Evolutionary conservation across 345 rosid species (phyloP), one percentile per base, ranked within the genome.

Genomic region (Psidium guajava): DNA sequence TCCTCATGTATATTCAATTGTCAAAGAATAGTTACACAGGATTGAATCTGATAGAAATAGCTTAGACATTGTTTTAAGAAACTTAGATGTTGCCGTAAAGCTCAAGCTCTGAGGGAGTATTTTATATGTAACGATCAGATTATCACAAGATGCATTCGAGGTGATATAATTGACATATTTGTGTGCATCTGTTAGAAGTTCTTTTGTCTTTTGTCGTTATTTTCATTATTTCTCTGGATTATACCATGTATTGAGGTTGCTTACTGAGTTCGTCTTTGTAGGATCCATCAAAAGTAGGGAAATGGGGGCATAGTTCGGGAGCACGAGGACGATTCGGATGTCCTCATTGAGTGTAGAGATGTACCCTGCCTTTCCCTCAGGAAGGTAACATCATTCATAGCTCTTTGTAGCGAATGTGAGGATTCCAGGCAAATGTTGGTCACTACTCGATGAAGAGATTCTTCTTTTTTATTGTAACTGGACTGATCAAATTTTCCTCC

Each of bases 311-410:
- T 86, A 56, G 86, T 81, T 22, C 81, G 75, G 85, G 92, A 88
- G 82, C 87, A 87, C 32, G 91, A 89, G 85, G 88, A 88, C 86
- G 95, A 94, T 83, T 87, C 94, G 57, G 95, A 95, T 88, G 93
- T 94, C 86, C 98, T 97, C 74, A 93, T 97, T 9, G 99, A 97
- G 88, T 97, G 98, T 90, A 88, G 91, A 88, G 90, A 95, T 84
- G 98, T 44, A 49, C 50, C 9, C 50, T 9, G 50, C 12, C 10
- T 49, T 49, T 49, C 50, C 77, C 77, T 64, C 12, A 16, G 77
- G 77, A 32, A 64, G 77, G 0, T 64, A 64, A 16, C 77, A 32
- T 64, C 44, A 64, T 64, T 32, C 77, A 24, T 64, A 64, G 77
- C 44, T 64, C 24, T 64, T 64, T 64, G 36, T 16, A 32, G 77